Base-by-base conservation (phyloP, 306 rosid species). In the Gleditsia sinensis region DNA sequence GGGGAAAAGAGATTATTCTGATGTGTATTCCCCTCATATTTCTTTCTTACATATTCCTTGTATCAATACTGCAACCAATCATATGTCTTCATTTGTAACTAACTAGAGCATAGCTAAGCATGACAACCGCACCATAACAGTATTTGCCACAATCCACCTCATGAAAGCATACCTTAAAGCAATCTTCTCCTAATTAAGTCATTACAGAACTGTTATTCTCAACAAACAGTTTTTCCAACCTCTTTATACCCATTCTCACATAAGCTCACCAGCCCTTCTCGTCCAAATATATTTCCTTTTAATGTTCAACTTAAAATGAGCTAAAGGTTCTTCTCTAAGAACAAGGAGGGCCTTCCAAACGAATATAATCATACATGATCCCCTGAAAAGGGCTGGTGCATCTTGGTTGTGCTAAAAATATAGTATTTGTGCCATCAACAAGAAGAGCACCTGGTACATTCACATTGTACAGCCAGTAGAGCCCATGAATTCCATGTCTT, bases 401-500 rank as follows among this genome's bases (percentile, higher is more conserved):
- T 83, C 79, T 86, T 17, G 86, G 13, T 57, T 88, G 93, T 19
- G 83, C 75, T 12, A 86, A 80, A 75, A 62, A 86, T 62, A 88
- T 69, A 21, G 68, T 63, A 69, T 86, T 88, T 34, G 14, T 59
- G 65, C 93, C 90, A 30, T 53, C 0, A 1, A 7, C 34, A 1
- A 80, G 78, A 19, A 46, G 48, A 71, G 46, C 3, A n/a, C 84
- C 80, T n/a, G 67, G 45, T 9, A 84, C 66, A 16, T 66, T 19
- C 16, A 86, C 24, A 53, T 64, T 67, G 74, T 79, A 86, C 42
- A 79, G 64, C 93, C 88, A 68, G 42, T 86, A 84, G 39, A 83
- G 51, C 2, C 90, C 93, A 50, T 88, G 88, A 28, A 86, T 86
- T 12, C 90, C 93, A 76, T 86, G 93, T 62, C 90, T 82, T 2